Conservation (phyloP, 2,329 filamentous ascomycete species). For the Fusarium algeriense region DNA sequence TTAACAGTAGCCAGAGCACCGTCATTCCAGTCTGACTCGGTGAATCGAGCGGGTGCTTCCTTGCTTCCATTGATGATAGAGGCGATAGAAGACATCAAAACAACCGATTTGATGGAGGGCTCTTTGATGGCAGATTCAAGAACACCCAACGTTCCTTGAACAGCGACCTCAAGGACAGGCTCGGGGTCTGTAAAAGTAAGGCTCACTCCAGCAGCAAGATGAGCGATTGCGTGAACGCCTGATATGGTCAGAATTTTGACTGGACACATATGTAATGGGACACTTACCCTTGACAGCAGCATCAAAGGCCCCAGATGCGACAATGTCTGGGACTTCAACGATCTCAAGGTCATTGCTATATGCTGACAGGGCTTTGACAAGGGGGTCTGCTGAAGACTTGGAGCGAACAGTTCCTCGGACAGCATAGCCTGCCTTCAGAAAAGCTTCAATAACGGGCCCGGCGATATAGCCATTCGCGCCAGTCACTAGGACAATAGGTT, state of each 20-base stretch:
- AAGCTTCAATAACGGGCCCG: slow-evolving; percentile 51
- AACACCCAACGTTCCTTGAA: slow-evolving; percentile 36
- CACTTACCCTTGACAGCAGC: slow-evolving; percentile 49
- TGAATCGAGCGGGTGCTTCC: slow-evolving; percentile 29
- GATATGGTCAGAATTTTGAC: background rate
- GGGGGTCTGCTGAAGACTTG: slow-evolving; percentile 34
- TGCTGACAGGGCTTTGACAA: slow-evolving; percentile 36
- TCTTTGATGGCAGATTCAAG: slow-evolving; percentile 40
- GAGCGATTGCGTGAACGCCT: slow-evolving; percentile 42
- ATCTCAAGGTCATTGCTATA: slow-evolving; percentile 41
- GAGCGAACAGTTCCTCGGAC: slow-evolving; percentile 56
- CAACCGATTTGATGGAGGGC: slow-evolving; percentile 40
- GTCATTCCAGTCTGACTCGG: slow-evolving; percentile 44
- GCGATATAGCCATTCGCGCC: slow-evolving; percentile 58
- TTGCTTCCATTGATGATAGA: slow-evolving; percentile 17
- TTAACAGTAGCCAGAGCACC: slow-evolving; percentile 31
- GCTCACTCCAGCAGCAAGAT: slow-evolving; percentile 40
- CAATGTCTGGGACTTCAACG: slow-evolving; percentile 53
- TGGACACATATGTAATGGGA: background rate
- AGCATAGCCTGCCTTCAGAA: slow-evolving; percentile 54
- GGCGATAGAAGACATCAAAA: slow-evolving; percentile 45
- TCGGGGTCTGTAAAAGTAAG: slow-evolving; percentile 40
- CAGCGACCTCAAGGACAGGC: slow-evolving; percentile 36
- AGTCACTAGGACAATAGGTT: slow-evolving; percentile 51
- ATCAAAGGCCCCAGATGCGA: slow-evolving; percentile 51